A percentile compares a stretch with the other conserved stretches of the same genome.
Evolutionary conservation across 805 yeast genomes (phyloP).

Genomic region (Spathaspora boniae): DNA sequence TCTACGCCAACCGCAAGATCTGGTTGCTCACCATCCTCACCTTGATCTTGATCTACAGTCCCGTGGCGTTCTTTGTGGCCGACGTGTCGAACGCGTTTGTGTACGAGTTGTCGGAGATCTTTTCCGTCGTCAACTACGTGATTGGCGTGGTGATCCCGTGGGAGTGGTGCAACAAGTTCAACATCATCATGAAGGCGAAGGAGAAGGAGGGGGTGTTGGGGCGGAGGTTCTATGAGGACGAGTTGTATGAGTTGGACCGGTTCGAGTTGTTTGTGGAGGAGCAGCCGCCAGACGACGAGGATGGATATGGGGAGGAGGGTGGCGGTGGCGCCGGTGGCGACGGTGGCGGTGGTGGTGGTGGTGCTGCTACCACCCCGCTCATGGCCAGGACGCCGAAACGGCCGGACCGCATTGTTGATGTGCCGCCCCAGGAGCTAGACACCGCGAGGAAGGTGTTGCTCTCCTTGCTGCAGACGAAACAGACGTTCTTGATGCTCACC

Average conservation of each 20-base stretch:
- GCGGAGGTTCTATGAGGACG: slow-evolving; percentile 70
- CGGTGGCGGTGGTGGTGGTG: no score
- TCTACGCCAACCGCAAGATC: slow-evolving; percentile 46
- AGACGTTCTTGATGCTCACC: slow-evolving; percentile 41
- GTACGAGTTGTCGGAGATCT: slow-evolving; percentile 68
- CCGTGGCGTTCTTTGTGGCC: slow-evolving; percentile 69
- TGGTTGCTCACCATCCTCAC: slow-evolving; percentile 57
- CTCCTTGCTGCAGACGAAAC: slow-evolving; percentile 24
- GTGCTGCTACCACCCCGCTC: slow-evolving; percentile 1
- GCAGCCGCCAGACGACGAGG: slow-evolving; percentile 10
- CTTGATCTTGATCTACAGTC: slow-evolving; percentile 51
- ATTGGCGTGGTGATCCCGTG: slow-evolving; percentile 72
- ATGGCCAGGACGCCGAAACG: no score
- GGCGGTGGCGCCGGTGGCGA: slow-evolving; percentile 9
- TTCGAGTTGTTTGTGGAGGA: slow-evolving; percentile 39
- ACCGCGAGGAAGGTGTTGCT: slow-evolving; percentile 4
- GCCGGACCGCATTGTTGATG: background rate
- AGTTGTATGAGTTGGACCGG: slow-evolving; percentile 40
- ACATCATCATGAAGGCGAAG: slow-evolving; percentile 50
- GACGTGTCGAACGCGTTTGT: slow-evolving; percentile 76
- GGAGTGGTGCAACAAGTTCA: slow-evolving; percentile 79
- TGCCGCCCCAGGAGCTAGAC: background rate
- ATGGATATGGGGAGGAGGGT: slow-evolving; percentile 18
- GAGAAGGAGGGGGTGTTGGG: slow-evolving; percentile 76
- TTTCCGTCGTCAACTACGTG: slow-evolving; percentile 68